Percentiles rank a stretch among this genome's conserved stretches.
Conservation (phyloP, 2,329 filamentous ascomycete species). For the Colletotrichum phormii region DNA sequence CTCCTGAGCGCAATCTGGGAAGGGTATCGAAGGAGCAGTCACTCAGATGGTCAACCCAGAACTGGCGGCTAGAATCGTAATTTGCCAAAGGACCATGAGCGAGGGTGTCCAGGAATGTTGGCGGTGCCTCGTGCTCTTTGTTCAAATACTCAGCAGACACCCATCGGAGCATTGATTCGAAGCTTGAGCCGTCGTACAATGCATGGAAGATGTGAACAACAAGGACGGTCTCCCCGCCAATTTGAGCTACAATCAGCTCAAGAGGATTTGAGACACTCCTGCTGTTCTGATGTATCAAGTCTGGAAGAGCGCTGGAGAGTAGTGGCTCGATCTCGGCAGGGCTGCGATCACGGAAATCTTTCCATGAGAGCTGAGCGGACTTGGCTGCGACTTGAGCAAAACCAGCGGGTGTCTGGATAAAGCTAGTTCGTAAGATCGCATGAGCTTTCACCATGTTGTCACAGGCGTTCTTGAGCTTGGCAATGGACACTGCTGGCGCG, state of each 20-base stretch:
- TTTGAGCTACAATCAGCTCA: conserved; percentile 57
- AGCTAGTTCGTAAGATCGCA: conserved; percentile 78
- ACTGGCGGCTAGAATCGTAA: conserved; percentile 57
- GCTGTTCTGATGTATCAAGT: conserved; percentile 68
- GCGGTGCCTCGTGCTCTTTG: conserved; percentile 47
- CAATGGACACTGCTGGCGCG: conserved; percentile 52
- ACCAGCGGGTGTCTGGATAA: conserved; percentile 79
- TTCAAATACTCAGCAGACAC: conserved; percentile 65
- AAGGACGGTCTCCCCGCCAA: conserved; percentile 52
- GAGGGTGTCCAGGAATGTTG: conserved; percentile 75
- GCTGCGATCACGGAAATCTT: conserved; percentile 42
- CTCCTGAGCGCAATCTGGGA: conserved; percentile 30
- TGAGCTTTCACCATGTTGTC: conserved; percentile 59
- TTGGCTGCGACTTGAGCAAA: conserved; percentile 78
- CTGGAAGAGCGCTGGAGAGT: conserved; percentile 49
- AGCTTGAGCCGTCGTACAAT: conserved; percentile 86
- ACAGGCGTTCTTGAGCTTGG: conserved; percentile 69
- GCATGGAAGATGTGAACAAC: conserved; percentile 83
- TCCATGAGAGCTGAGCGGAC: conserved; percentile 56
- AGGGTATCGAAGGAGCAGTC: conserved; percentile 43
- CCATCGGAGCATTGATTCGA: conserved; percentile 73
- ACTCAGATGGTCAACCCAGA: conserved; percentile 75
- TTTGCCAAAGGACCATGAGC: conserved; percentile 74
- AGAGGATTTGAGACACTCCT: conserved; percentile 63
- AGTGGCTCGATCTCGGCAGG: conserved; percentile 46